phyloP scores from a whole-genome alignment of 768 basidiomycete genomes.

The Sarcodon sp. region DNA sequence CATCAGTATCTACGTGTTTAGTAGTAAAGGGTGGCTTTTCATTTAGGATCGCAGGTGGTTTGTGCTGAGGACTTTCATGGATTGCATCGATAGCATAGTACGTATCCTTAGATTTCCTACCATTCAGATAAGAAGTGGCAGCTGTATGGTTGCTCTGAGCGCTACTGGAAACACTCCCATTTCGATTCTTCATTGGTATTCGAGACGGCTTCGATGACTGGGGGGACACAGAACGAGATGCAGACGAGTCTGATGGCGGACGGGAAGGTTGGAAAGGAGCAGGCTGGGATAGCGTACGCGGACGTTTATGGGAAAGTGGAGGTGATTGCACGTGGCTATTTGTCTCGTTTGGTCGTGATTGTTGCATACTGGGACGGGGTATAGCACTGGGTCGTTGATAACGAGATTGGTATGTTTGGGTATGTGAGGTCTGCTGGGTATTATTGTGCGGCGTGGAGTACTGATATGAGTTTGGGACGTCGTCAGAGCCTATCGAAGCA shows the following conservation, averaged over 20 bases:
- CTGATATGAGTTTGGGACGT: conserved; percentile 5
- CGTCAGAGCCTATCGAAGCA: conserved; percentile 43
- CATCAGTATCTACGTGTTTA: conserved; percentile 26
- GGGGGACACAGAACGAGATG: conserved; percentile 27
- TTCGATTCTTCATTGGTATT: conserved; percentile 30
- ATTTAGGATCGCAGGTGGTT: conserved; percentile 37
- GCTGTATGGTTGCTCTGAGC: conserved; percentile 16
- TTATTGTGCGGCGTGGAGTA: conserved; percentile 11
- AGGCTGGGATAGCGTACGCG: conserved; percentile 57
- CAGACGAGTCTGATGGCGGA: conserved; percentile 15
- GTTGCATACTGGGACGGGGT: conserved; percentile 31
- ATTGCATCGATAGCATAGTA: conserved; percentile 18
- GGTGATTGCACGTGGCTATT: conserved; percentile 7
- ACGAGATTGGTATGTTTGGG: conserved; percentile 4
- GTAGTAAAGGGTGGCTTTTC: conserved; percentile 54
- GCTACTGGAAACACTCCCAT: conserved; percentile 28
- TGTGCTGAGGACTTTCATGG: conserved; percentile 18
- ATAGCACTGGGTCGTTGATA: conserved; percentile 27
- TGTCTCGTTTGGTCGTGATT: conserved; percentile 19
- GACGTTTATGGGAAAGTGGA: conserved; percentile 25
- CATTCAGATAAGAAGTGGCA: neutral
- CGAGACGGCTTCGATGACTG: conserved; percentile 25
- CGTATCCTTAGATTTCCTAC: neutral
- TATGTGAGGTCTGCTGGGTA: conserved; percentile 10
- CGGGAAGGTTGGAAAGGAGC: conserved; percentile 28